Evolutionary conservation across 169 alveolate genomes (phyloP).

Genomic region (Cryptosporidium canis): DNA sequence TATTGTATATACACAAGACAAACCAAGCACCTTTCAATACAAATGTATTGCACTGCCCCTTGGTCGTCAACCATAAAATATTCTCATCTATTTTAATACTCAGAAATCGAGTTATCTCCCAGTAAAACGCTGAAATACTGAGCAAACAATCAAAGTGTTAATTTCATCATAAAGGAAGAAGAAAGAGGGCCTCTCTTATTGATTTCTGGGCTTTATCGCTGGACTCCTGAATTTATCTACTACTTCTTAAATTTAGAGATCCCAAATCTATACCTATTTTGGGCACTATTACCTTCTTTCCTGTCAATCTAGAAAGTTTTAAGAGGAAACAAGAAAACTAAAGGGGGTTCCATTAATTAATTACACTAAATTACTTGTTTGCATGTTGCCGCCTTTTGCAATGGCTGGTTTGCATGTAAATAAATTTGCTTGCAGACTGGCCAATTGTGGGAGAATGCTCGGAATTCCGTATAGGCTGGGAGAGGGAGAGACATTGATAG

Average conservation of each 20-base stretch:
- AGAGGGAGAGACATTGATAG: no score
- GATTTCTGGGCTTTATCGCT: not conserved
- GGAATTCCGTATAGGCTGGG: not conserved
- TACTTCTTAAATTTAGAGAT: not conserved
- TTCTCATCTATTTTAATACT: not conserved
- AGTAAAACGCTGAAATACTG: not conserved
- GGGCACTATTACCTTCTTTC: not conserved
- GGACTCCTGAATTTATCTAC: not conserved
- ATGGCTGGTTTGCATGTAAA: not conserved
- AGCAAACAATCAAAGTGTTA: not conserved
- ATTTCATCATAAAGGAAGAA: not conserved
- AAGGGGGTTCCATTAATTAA: not conserved
- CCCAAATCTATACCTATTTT: not conserved
- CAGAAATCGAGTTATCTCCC: not conserved
- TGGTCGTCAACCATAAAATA: not conserved
- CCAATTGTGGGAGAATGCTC: not conserved
- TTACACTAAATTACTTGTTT: constrained; percentile 16
- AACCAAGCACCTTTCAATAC: no score
- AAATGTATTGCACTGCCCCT: not conserved
- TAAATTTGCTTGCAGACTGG: not conserved
- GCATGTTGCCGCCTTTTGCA: constrained; percentile 15
- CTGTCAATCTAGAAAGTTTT: constrained; percentile 1
- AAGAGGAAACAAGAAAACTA: not conserved
- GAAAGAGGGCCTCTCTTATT: not conserved
- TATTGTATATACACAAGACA: not conserved